Evolutionary conservation across 768 basidiomycete genomes (phyloP), one percentile per base, ranked within the genome.

Genomic region (Termitomyces bulborhizus): DNA sequence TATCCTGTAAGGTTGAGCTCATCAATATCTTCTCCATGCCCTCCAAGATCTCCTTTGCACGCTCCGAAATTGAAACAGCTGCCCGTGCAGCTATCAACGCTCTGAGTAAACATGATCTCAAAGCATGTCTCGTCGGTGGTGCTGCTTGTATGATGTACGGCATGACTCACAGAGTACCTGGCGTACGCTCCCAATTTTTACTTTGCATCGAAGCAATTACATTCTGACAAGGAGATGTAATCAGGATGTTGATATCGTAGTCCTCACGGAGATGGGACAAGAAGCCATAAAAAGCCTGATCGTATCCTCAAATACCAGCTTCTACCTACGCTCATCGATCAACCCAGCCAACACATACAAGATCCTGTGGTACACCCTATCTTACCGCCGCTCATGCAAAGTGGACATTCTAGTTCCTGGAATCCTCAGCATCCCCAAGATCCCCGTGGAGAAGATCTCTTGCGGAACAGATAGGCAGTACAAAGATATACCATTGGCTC

Each of bases 201-300:
- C n/a, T n/a, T n/a, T n/a, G n/a, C n/a, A n/a, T 18, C 1, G 6
- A 11, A 21, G 6, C 3, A 7, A 47, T 15, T 18, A 24, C 4
- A 6, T 15, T 16, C 5, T n/a, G n/a, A 24, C 13, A 15, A 34
- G 9, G 13, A 16, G 2, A 4, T n/a, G 3, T 18, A 47, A 40
- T 29, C 13, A 80, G 78, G 80, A 80, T 56, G 66, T 79, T 12
- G 78, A 80, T 54, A 64, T 80, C 8, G 68, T 79, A 34, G 73
- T 79, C 15, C 61, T 78, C 41, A 73, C 74, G 3, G 58, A 62
- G 1, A 34, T 27, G 4, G 60, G 68, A 47, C 61, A 64, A 46
- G 77, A 76, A 63, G 58, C 62, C 11, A 67, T 82, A 56, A 80
- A 82, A 55, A 51, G 45, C 7, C 62, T 71, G 39, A 62, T 82